Percentiles rank a stretch among this genome's conserved stretches.
Conservation (phyloP, 2,329 filamentous ascomycete genomes). For the Coniella vitis region DNA sequence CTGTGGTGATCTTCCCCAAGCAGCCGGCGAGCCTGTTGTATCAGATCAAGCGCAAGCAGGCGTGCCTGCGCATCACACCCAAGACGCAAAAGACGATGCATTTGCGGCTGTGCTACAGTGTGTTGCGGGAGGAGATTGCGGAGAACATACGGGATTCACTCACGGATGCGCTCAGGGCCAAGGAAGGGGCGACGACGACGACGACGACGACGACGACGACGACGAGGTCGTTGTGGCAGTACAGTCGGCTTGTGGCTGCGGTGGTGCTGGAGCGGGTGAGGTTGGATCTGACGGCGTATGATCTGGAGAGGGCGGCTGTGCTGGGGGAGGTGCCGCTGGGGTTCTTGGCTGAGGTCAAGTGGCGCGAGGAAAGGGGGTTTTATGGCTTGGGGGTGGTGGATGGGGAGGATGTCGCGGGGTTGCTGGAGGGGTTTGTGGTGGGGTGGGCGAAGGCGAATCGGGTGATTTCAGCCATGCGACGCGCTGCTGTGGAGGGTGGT, state of each 20-base stretch:
- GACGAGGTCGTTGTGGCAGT: conserved; percentile 36
- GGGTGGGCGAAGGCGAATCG: conserved; percentile 31
- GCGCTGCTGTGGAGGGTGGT: conserved; percentile 11
- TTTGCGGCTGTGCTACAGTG: conserved; percentile 68
- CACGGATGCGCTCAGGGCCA: conserved; percentile 29
- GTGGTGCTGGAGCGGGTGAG: conserved; percentile 38
- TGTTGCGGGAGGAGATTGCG: conserved; percentile 68
- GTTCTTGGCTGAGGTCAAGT: conserved; percentile 38
- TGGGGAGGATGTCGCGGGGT: conserved; percentile 19
- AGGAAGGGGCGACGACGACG: no score
- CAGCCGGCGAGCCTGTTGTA: conserved; percentile 79
- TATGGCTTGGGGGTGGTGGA: conserved; percentile 38
- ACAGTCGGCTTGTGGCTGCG: conserved; percentile 39
- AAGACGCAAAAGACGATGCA: conserved; percentile 54
- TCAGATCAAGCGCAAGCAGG: conserved; percentile 57
- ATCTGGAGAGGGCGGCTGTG: conserved; percentile 51
- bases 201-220: background rate
- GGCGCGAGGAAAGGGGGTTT: conserved; percentile 38
- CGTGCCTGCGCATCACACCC: no score
- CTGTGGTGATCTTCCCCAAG: conserved; percentile 65
- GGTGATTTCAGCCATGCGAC: conserved; percentile 26
- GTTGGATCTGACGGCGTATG: conserved; percentile 37
- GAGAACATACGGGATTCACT: conserved; percentile 40
- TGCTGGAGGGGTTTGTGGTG: conserved; percentile 30
- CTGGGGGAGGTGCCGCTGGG: conserved; percentile 44